Evolutionary conservation across 2,329 filamentous ascomycete genomes (phyloP).

Genomic region (Thielaviopsis ethacetica): DNA sequence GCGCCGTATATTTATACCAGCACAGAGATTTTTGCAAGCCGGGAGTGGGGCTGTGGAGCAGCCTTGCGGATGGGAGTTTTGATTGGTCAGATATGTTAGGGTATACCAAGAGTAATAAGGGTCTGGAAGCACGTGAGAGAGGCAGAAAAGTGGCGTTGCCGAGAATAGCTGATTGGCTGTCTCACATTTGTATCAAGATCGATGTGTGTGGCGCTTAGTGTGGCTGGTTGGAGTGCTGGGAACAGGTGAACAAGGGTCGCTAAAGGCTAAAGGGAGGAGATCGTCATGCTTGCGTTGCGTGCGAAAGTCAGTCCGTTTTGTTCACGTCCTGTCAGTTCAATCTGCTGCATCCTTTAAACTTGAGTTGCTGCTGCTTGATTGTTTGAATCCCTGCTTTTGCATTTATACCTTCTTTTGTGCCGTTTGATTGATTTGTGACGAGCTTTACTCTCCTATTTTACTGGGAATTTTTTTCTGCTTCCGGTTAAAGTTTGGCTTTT

Average conservation of each 20-base stretch:
- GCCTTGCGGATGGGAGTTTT: background rate
- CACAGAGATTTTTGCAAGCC: background rate
- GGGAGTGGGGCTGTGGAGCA: background rate
- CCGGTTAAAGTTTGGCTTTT: no score
- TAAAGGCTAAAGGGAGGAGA: no score
- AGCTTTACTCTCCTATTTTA: no score
- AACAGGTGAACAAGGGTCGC: no score
- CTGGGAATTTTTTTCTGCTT: background rate
- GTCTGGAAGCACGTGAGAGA: background rate
- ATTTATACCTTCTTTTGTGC: background rate
- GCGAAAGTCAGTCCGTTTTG: no score
- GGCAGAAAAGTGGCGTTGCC: background rate
- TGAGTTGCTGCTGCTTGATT: background rate
- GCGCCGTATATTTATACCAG: conserved; percentile 5
- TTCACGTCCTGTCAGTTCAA: no score
- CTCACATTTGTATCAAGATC: background rate
- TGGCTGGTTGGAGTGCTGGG: background rate
- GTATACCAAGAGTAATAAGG: background rate
- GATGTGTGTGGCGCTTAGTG: background rate
- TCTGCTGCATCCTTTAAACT: no score
- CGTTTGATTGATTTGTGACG: background rate
- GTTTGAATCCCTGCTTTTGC: background rate
- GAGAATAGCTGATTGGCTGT: background rate
- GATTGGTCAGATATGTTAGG: background rate
- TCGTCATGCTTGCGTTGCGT: background rate